Conservation (phyloP, 2,329 filamentous ascomycete genomes). For the Ceratocystis lukuohia region DNA sequence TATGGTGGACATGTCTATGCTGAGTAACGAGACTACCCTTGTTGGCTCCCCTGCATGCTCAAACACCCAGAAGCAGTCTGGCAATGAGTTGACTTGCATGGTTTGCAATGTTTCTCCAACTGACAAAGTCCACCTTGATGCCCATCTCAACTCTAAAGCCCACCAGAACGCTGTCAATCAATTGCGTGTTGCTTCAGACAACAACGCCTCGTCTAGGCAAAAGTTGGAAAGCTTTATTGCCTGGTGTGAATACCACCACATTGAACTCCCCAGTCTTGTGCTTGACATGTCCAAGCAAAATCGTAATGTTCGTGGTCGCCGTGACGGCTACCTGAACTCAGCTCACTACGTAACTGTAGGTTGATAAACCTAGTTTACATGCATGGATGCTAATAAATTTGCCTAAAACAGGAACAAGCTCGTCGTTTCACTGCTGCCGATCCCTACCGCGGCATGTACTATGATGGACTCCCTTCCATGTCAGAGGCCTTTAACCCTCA, state of each 20-base stretch:
- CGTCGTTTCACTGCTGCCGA: slow-evolving; percentile 13
- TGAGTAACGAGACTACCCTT: slow-evolving; percentile 14
- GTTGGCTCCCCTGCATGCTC: background rate
- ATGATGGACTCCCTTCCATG: background rate
- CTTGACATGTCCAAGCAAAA: slow-evolving; percentile 2
- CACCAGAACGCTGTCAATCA: slow-evolving; percentile 2
- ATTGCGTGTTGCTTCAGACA: slow-evolving; percentile 3
- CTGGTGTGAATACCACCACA: slow-evolving; percentile 11
- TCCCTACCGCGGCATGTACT: slow-evolving; percentile 19
- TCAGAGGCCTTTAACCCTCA: background rate
- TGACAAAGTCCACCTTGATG: slow-evolving; percentile 3
- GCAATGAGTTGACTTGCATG: slow-evolving; percentile 6
- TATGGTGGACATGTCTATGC: slow-evolving; percentile 5
- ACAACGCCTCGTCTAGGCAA: background rate
- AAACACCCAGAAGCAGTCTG: background rate
- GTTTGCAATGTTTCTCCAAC: slow-evolving; percentile 10
- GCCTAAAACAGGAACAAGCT: slow-evolving; percentile 13
- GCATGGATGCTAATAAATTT: background rate
- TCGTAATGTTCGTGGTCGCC: slow-evolving; percentile 4
- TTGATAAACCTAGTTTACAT: background rate
- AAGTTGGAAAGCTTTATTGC: slow-evolving; percentile 9
- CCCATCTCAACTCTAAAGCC: slow-evolving; percentile 4
- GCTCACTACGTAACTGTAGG: slow-evolving; percentile 13
- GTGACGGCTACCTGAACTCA: slow-evolving; percentile 17
- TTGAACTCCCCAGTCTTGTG: slow-evolving; percentile 6